These are phyloP conservation scores for Borovskyia barvae DNA, from an alignment of 208 protist species.

Conservation along the genomic window DNA sequence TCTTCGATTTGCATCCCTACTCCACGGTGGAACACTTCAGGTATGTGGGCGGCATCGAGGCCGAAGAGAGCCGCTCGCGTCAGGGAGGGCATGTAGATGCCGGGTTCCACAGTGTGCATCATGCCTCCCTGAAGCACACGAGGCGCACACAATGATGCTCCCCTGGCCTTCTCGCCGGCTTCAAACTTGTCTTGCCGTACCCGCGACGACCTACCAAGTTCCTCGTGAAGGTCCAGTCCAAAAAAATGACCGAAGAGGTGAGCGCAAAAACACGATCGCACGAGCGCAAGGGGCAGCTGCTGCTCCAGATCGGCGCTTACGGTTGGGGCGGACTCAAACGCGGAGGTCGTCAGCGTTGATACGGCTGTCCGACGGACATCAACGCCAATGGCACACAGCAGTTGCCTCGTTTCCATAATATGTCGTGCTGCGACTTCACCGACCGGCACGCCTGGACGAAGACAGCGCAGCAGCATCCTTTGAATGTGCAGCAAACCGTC, in stretches of 20 bases:
- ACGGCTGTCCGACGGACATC: neutral
- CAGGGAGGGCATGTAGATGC: constrained; percentile 45
- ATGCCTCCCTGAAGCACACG: constrained; percentile 35
- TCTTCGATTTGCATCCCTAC: constrained; percentile 60
- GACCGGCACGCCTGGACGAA: constrained; percentile 24
- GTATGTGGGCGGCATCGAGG: constrained; percentile 11
- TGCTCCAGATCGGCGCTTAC: neutral
- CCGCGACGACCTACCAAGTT: constrained; percentile 12
- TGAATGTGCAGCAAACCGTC: constrained; percentile 39
- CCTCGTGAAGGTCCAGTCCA: constrained; percentile 61
- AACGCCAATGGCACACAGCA: constrained; percentile 27
- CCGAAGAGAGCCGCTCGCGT: constrained; percentile 11
- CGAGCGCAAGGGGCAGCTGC: constrained; percentile 9
- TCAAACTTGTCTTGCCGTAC: neutral
- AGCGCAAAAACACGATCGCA: constrained; percentile 53
- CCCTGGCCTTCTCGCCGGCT: neutral
- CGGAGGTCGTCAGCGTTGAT: neutral
- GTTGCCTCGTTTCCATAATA: constrained; percentile 22
- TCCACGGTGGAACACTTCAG: constrained; percentile 19
- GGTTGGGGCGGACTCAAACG: neutral
- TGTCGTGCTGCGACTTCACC: constrained; percentile 27
- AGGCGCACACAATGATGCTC: neutral
- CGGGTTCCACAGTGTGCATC: constrained; percentile 72
- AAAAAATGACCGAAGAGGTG: constrained; percentile 59
- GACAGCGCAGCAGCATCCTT: constrained; percentile 26